Evolutionary conservation across 352 stramenopile genomes (phyloP), one percentile per base, ranked within the genome.

Genomic region (Globisporangium alternatum): DNA sequence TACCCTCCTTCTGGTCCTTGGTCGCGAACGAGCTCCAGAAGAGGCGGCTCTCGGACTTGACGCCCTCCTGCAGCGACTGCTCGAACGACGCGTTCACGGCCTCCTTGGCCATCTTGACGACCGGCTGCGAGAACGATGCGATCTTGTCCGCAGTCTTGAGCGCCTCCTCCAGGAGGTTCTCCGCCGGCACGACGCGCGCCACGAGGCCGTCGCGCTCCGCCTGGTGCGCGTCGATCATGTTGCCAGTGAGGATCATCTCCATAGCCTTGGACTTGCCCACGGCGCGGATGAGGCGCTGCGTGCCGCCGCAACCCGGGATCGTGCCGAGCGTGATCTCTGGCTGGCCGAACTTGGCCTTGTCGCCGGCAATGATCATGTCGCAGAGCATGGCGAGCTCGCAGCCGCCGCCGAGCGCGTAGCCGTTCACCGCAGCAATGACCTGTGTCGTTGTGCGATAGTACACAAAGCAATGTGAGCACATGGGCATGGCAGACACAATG

Each of bases 351-450:
- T 98, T 98, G 57, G 97, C 97, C 64, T 89, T 96, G 64, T 98
- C 93, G 51, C 89, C 86, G 15, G 97, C 97, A 54, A 99, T 90
- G 64, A 99, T 97, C 62, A 99, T 97, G 75, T 99, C 97, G 70
- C 97, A 99, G 76, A 99, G 97, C 97, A 99, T 99, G 33, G 97
- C 97, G 25, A 99, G 77, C 79, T 99, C 97, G 67, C 97, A 99
- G 37, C 97, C 97, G 56, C 97, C 97, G 44, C 97, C 97, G 15
- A 99, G 81, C 10, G 97, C 97, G 77, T 98, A 99, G 56, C 97
- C 97, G 78, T 99, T 99, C 19, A 99, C 96, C 25, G 97, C 97
- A 5, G 97, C 97, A 53, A 98, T 98, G 21, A 97, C 80, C 77
- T 91, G 9, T 51, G 66, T 10, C 17, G 41, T 21, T 41, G 35